Percentiles rank a stretch among this genome's conserved stretches.
phyloP scores from a whole-genome alignment of 2,329 filamentous ascomycete species.

The Fonsecaea nubica region DNA sequence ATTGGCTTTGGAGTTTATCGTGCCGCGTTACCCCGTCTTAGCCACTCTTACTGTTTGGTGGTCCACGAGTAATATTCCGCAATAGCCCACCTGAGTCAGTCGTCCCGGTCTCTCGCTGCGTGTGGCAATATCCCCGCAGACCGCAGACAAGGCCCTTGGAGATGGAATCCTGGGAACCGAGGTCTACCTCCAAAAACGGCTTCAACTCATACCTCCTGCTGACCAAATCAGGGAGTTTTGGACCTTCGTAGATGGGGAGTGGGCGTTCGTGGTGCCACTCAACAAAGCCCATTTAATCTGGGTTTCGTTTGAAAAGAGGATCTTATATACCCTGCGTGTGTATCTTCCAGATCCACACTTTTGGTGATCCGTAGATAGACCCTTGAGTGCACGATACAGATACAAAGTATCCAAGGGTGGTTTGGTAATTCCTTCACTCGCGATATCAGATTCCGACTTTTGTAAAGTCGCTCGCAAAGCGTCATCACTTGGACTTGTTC shows the following conservation, averaged over 20 bases:
- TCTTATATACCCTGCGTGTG: no score
- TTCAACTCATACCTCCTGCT: not conserved
- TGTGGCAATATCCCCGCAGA: not conserved
- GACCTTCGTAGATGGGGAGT: not conserved
- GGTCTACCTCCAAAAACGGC: constrained; percentile 6
- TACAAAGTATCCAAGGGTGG: not conserved
- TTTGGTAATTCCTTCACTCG: not conserved
- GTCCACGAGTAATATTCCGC: not conserved
- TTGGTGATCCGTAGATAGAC: not conserved
- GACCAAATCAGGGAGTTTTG: not conserved
- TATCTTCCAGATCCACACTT: no score
- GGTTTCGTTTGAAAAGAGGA: no score
- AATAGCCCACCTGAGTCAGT: not conserved
- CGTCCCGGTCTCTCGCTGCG: not conserved
- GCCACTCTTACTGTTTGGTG: not conserved
- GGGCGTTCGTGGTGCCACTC: not conserved
- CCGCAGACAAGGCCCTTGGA: not conserved
- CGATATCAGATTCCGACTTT: not conserved
- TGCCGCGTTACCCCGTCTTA: no score
- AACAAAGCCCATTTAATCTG: not conserved
- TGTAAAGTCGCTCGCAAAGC: not conserved
- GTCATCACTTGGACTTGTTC: not conserved
- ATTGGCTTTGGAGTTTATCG: no score
- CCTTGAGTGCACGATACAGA: not conserved
- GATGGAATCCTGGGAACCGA: not conserved